phyloP scores from a whole-genome alignment of 208 protist species.

The Naegleria lovaniensis region DNA sequence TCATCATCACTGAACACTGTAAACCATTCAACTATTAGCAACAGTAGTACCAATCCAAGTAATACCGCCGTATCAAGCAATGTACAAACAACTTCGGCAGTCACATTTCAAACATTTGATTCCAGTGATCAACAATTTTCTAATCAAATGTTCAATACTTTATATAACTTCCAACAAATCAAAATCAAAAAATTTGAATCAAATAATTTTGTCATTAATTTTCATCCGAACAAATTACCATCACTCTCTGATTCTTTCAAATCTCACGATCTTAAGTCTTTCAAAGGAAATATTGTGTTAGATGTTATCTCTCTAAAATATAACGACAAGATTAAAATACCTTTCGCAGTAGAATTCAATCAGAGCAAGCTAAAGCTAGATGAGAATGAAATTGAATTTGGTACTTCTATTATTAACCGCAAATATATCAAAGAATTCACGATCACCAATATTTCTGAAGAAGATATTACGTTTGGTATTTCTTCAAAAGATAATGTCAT shows the following conservation, averaged over 20 bases:
- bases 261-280: neutral
- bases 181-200: neutral
- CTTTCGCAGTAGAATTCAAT: neutral
- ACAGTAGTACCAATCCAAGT: too few relatives aligned
- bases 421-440: constrained; percentile 12
- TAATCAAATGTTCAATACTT: neutral
- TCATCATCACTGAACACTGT: too few relatives aligned
- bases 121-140: neutral
- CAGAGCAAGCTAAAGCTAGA: neutral
- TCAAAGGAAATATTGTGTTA: neutral
- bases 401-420: neutral
- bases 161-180: neutral
- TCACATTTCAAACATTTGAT: neutral
- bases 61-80: neutral
- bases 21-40: too few relatives aligned
- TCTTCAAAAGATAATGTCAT: neutral
- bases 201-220: neutral
- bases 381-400: constrained; percentile 17
- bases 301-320: neutral
- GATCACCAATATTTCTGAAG: neutral
- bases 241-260: neutral
- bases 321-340: neutral
- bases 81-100: neutral
- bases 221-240: neutral
- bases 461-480: neutral